Percentiles rank a stretch among this genome's conserved stretches.
Conservation (phyloP, 2,329 filamentous ascomycete species). For the Diatrype stigma region DNA sequence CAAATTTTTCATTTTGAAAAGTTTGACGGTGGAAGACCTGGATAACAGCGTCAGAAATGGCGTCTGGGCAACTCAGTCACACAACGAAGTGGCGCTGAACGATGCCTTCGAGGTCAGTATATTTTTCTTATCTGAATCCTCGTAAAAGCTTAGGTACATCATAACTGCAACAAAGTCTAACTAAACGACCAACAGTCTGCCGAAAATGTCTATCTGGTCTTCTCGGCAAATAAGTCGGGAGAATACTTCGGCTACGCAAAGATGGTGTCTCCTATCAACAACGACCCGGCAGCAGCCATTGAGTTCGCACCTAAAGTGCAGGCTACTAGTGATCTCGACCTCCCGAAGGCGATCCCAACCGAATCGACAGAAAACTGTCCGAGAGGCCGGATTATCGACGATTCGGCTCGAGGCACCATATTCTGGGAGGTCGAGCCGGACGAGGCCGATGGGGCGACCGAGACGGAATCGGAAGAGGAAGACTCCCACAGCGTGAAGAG, state of each 20-base stretch:
- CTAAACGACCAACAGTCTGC: constrained; percentile 49
- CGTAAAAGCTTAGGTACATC: neutral
- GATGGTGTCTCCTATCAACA: constrained; percentile 80
- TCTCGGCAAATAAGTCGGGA: constrained; percentile 95
- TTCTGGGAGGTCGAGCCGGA: constrained; percentile 85
- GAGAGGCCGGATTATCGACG: constrained; percentile 83
- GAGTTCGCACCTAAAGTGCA: constrained; percentile 66
- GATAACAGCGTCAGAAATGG: constrained; percentile 83
- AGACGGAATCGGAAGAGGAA: constrained; percentile 27
- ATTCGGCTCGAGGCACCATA: constrained; percentile 88
- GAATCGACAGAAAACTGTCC: constrained; percentile 74
- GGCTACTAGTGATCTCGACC: constrained; percentile 54
- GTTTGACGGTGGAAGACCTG: constrained; percentile 83
- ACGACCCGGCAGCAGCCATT: constrained; percentile 67
- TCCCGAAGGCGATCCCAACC: constrained; percentile 76
- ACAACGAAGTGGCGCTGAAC: constrained; percentile 84
- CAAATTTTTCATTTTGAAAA: constrained; percentile 90
- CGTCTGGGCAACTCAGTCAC: constrained; percentile 90
- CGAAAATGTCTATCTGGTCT: constrained; percentile 85
- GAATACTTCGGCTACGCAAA: constrained; percentile 95
- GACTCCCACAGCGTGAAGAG: constrained; percentile 26
- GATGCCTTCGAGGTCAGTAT: constrained; percentile 68
- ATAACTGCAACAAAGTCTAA: constrained; percentile 2
- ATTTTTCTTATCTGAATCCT: neutral
- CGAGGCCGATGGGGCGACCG: constrained; percentile 38